Conservation (phyloP, 1,284 basidiomycete species). For the Cronartium quercuum region DNA sequence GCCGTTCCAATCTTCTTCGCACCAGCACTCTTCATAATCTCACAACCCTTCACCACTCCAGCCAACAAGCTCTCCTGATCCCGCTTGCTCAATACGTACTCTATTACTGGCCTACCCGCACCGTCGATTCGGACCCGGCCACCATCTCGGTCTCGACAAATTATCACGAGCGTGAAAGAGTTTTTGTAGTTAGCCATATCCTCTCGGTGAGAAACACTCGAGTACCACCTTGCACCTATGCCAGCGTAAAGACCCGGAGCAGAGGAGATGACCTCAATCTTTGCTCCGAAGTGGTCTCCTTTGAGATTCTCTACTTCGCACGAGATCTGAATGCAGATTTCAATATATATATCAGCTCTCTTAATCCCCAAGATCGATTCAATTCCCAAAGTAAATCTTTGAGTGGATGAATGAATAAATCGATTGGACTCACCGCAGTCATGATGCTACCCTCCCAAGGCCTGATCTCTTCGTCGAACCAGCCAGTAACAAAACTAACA, state of each 20-base stretch:
- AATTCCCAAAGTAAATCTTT: neutral
- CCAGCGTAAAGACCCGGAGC: conserved; percentile 49
- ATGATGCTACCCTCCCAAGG: conserved; percentile 53
- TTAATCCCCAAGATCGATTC: neutral
- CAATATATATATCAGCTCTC: neutral
- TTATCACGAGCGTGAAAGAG: conserved; percentile 47
- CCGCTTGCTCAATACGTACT: conserved; percentile 50
- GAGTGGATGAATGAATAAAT: too few species aligned
- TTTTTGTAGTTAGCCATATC: conserved; percentile 48
- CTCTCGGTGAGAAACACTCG: conserved; percentile 49
- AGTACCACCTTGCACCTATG: conserved; percentile 48
- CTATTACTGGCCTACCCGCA: conserved; percentile 48
- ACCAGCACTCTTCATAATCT: conserved; percentile 51
- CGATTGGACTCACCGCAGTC: conserved; percentile 50
- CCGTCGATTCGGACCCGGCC: conserved; percentile 50
- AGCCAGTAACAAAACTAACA: conserved; percentile 50
- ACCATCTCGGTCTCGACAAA: conserved; percentile 47
- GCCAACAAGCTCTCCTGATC: conserved; percentile 49
- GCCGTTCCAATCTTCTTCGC: conserved; percentile 51
- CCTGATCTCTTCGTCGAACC: conserved; percentile 51
- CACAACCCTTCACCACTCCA: conserved; percentile 50
- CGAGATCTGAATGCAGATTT: conserved; percentile 5
- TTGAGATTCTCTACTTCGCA: conserved; percentile 48
- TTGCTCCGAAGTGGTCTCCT: conserved; percentile 50
- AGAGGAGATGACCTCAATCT: conserved; percentile 53